These are phyloP conservation scores for Auricularia sp. DNA, from an alignment of 768 basidiomycete genomes.

Conservation along the genomic window DNA sequence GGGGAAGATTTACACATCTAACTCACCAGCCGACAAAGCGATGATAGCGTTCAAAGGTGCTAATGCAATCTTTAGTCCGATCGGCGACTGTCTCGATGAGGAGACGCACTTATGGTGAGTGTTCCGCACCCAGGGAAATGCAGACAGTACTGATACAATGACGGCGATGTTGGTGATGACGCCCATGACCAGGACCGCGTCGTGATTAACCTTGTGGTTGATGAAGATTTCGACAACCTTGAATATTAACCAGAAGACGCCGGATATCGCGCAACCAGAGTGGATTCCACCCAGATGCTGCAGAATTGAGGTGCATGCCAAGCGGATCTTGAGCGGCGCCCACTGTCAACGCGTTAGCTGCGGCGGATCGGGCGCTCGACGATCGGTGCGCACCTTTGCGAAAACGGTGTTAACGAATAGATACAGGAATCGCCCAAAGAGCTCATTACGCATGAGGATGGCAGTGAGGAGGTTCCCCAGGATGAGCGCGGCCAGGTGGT, in stretches of 20 bases:
- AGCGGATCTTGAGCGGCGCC: constrained; percentile 31
- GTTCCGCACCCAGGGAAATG: constrained; percentile 35
- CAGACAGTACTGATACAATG: constrained; percentile 26
- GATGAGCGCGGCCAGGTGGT: constrained; percentile 27
- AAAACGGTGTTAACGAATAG: constrained; percentile 25
- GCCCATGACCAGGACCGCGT: constrained; percentile 27
- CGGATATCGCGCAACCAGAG: constrained; percentile 32
- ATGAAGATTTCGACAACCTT: constrained; percentile 27
- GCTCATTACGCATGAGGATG: constrained; percentile 34
- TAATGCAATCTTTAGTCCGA: constrained; percentile 7
- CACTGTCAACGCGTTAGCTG: constrained; percentile 18
- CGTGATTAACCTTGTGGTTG: constrained; percentile 23
- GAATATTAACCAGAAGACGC: constrained; percentile 27
- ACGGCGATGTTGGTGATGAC: constrained; percentile 31
- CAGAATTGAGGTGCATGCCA: constrained; percentile 26
- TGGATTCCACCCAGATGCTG: constrained; percentile 37
- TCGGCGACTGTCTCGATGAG: background rate
- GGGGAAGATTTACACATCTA: constrained; percentile 8
- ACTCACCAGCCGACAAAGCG: constrained; percentile 32
- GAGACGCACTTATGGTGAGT: constrained; percentile 31
- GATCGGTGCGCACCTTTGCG: constrained; percentile 22
- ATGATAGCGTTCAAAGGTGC: constrained; percentile 34
- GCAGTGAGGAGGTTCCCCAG: constrained; percentile 32
- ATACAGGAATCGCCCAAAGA: constrained; percentile 31
- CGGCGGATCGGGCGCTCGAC: background rate